These are phyloP conservation scores for Rhytidiadelphus loreus DNA, from an alignment of 225 moss, liverwort and hornwort species.

Conservation along the genomic window DNA sequence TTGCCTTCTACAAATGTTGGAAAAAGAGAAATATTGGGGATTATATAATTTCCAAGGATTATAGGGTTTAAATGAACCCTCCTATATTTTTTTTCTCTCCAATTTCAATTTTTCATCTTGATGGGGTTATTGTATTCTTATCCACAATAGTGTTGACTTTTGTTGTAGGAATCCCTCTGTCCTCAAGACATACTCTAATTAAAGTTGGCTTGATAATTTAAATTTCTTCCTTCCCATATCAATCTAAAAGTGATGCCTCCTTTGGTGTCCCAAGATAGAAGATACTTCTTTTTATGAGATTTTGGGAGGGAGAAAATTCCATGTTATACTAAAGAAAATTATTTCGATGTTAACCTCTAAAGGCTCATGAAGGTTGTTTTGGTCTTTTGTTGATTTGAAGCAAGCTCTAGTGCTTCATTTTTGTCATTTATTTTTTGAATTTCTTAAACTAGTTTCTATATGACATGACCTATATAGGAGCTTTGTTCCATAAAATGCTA, in stretches of 20 bases:
- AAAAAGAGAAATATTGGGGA: too few relatives aligned
- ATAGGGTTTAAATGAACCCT: too few relatives aligned
- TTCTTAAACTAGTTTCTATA: not conserved
- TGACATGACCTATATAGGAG: not conserved
- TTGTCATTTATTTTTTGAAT: not conserved
- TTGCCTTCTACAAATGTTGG: not conserved
- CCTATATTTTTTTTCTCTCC: not conserved
- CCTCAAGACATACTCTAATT: not conserved
- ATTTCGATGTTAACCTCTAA: rapidly evolving
- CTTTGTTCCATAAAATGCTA: not conserved
- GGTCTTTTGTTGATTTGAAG: not conserved
- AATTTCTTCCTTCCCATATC: not conserved
- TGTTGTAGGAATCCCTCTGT: rapidly evolving
- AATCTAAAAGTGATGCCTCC: rapidly evolving
- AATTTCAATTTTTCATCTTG: not conserved
- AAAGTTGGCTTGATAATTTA: not conserved
- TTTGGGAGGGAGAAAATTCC: not conserved
- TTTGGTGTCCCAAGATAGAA: rapidly evolving
- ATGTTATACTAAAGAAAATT: not conserved
- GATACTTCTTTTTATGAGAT: not conserved
- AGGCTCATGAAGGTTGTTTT: not conserved
- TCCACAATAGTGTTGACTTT: not conserved
- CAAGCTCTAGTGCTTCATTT: not conserved
- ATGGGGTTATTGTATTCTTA: not conserved
- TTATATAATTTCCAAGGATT: not conserved